Base-by-base conservation (phyloP, 306 rosid genomes). In the Prunus mume region DNA sequence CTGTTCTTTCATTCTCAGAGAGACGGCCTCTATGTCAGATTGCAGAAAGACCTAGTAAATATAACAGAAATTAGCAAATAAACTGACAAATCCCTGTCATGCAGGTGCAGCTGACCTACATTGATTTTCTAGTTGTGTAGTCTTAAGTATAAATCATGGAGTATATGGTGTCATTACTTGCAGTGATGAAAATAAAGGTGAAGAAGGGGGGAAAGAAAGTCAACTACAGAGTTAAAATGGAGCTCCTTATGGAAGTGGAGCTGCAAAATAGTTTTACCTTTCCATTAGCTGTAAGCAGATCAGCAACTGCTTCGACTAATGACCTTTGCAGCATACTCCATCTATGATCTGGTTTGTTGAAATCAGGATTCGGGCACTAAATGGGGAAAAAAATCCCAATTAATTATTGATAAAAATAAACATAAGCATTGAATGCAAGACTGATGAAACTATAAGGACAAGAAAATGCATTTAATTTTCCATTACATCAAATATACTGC, bases 311-410 rank as follows among this genome's bases (percentile, higher is more conserved):
- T 85, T 94, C 98, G 12, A 89, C 85, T 81, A 93, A 82, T 65
- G 91, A 69, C 80, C 90, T 89, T 79, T 85, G 97, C 82, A 95
- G 79, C 96, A 95, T 90, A 66, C 97, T 89, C 98, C 98, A 95
- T 86, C 97, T 88, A 81, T 90, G 81, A 71, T 87, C 91, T 55
- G 96, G 97, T 75, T 92, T 86, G 74, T 85, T 92, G 85, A 95
- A 95, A 80, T 92, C 96, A 5, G 97, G 98, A 72, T 95, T 90
- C 20, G 97, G 98, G 82, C 97, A 92, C 98, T 95, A 17, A 2
- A 73, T 45, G 9, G 50, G 38, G 61, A 52, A 50, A 68, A 56
- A 64, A 15, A 65, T 10, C 70, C 57, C 57, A 0, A 66, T 20
- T 45, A 72, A 56, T 49, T 55, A 68, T 20, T 4, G 14, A 19